phyloP scores from a whole-genome alignment of 1,284 basidiomycete genomes.

The Malassezia psittaci region DNA sequence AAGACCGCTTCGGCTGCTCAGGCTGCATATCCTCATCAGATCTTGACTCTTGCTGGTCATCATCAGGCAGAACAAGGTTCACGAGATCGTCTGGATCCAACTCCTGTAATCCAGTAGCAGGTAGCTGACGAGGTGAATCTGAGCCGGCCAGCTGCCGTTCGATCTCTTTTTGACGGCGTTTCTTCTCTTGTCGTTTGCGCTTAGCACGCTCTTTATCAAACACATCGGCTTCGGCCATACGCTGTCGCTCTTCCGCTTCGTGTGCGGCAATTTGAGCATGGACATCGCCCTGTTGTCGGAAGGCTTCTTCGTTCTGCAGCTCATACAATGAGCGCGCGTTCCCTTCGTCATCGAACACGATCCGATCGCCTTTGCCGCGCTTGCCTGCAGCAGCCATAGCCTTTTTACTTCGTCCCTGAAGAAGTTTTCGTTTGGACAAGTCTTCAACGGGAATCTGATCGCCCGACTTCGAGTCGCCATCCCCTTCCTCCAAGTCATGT shows the following conservation, averaged over 20 bases:
- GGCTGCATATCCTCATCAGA: slow-evolving; percentile 15
- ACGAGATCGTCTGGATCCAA: slow-evolving; percentile 25
- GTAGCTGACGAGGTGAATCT: slow-evolving; percentile 14
- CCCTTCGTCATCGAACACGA: slow-evolving; percentile 63
- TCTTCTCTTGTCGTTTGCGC: slow-evolving; percentile 47
- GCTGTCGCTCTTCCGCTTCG: slow-evolving; percentile 64
- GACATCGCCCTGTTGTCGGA: slow-evolving; percentile 63
- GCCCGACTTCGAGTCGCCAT: slow-evolving; percentile 22
- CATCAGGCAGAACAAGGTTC: slow-evolving; percentile 51
- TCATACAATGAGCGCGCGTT: slow-evolving; percentile 56
- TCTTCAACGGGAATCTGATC: slow-evolving; percentile 26
- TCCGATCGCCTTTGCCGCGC: slow-evolving; percentile 67
- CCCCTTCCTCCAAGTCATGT: slow-evolving; percentile 57
- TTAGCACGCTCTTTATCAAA: slow-evolving; percentile 39
- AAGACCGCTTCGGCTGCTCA: slow-evolving; percentile 1
- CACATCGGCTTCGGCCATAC: slow-evolving; percentile 64
- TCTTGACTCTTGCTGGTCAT: slow-evolving; percentile 20
- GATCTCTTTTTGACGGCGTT: slow-evolving; percentile 72
- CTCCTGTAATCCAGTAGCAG: slow-evolving; percentile 7
- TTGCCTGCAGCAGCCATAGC: slow-evolving; percentile 67
- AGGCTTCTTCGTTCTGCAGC: slow-evolving; percentile 61
- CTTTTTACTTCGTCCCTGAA: slow-evolving; percentile 68
- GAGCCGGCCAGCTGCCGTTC: slow-evolving; percentile 55
- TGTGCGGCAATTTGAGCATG: slow-evolving; percentile 66
- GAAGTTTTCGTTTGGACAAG: slow-evolving; percentile 58